Percentiles rank a stretch among this genome's conserved stretches.
These are phyloP conservation scores for Boechera stricta DNA, from an alignment of 345 rosid species.

Conservation along the genomic window DNA sequence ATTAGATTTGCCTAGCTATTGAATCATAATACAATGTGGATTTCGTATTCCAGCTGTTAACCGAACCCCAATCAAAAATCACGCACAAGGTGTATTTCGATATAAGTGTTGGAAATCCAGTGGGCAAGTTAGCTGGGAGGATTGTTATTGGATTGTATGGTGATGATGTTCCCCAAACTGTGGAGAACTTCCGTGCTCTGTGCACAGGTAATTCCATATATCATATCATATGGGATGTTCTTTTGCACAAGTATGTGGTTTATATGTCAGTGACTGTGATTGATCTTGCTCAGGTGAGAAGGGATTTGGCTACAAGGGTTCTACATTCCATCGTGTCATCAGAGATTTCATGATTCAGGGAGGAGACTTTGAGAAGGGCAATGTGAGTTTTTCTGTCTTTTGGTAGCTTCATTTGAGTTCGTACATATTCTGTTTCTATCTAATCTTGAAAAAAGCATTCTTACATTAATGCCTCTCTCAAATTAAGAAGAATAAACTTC, in stretches of 20 bases:
- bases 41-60: constrained; percentile 48
- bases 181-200: constrained; percentile 92
- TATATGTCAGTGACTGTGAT: constrained; percentile 18
- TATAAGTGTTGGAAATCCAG: constrained; percentile 91
- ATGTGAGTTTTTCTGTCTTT: constrained; percentile 59
- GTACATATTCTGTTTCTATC: not conserved
- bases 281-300: constrained; percentile 72
- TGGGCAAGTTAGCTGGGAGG: constrained; percentile 85
- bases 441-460: too few species aligned
- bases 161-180: constrained; percentile 95
- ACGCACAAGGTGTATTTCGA: constrained; percentile 92
- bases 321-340: constrained; percentile 87
- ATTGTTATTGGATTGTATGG: constrained; percentile 91
- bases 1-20: not conserved
- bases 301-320: constrained; percentile 92
- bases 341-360: constrained; percentile 99
- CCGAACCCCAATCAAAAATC: constrained; percentile 70
- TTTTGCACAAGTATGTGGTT: not conserved
- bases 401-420: not conserved
- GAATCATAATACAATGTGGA: not conserved
- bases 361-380: constrained; percentile 97
- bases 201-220: constrained; percentile 72
- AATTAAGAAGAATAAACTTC: too few species aligned
- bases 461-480: not conserved
- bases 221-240: not conserved